Percentiles rank a stretch among this genome's conserved stretches.
phyloP scores from a whole-genome alignment of 2,329 filamentous ascomycete genomes.

The Elsinoe arachidis region DNA sequence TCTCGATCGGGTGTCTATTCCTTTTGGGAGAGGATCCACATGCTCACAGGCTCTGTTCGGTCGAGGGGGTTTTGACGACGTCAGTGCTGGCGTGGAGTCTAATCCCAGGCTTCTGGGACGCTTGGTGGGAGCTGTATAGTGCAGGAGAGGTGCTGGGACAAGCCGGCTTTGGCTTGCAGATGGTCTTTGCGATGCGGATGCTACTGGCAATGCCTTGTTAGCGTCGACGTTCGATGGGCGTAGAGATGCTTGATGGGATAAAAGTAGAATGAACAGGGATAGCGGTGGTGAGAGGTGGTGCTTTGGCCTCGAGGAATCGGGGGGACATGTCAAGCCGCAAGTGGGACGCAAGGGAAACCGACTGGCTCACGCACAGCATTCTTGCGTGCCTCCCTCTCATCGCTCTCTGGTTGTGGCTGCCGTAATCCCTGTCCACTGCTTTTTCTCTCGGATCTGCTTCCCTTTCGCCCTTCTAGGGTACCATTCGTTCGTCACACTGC shows the following conservation, averaged over 20 bases:
- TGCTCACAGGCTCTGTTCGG: not conserved
- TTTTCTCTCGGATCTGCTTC: conserved; percentile 10
- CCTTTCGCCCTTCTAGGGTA: conserved; percentile 11
- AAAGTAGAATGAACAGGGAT: not conserved
- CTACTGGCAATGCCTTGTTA: not conserved
- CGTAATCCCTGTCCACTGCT: conserved; percentile 9
- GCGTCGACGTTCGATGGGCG: not conserved
- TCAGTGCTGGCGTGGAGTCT: conserved; percentile 2
- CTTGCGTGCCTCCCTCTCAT: not conserved
- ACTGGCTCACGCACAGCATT: not conserved
- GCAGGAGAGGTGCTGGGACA: not conserved
- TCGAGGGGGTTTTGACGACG: not conserved
- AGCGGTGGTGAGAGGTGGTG: not conserved
- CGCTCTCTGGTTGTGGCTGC: not conserved
- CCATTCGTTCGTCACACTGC: conserved; percentile 1
- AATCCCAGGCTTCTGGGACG: conserved; percentile 6
- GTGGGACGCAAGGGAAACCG: conserved; percentile 10
- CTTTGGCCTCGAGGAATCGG: not conserved
- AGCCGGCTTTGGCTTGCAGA: not conserved
- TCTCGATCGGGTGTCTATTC: conserved; percentile 9
- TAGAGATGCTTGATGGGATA: not conserved
- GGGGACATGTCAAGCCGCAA: conserved; percentile 9
- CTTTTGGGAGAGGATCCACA: conserved; percentile 10
- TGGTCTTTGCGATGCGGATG: not conserved
- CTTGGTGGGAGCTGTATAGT: not conserved